phyloP scores from a whole-genome alignment of 345 rosid genomes.

The Eucalyptus urophylla region DNA sequence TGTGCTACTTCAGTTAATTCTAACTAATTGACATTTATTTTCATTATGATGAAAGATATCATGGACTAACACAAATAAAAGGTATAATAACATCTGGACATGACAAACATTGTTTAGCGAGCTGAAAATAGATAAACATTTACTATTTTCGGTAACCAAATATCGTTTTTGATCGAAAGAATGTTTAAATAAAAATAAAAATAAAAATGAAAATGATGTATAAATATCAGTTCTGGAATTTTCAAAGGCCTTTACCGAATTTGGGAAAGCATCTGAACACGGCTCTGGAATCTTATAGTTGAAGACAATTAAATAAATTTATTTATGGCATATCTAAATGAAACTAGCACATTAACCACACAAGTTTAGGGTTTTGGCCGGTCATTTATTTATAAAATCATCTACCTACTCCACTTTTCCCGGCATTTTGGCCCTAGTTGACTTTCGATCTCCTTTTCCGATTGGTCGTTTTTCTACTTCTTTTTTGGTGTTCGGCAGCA shows the following conservation, averaged over 20 bases:
- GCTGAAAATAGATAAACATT: not conserved
- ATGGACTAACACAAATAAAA: not conserved
- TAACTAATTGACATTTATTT: not conserved
- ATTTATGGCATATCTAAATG: not conserved
- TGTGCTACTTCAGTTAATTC: not conserved
- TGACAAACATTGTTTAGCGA: not conserved
- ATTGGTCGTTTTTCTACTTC: not conserved
- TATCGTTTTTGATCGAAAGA: not conserved
- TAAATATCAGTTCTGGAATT: not conserved
- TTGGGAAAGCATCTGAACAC: not conserved
- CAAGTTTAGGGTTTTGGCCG: not conserved
- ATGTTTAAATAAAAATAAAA: not conserved
- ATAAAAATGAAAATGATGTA: too few species aligned
- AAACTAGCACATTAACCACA: not conserved
- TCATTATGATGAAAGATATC: not conserved
- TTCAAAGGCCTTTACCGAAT: not conserved
- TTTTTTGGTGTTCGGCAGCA: not conserved
- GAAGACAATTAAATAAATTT: not conserved
- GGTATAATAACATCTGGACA: not conserved
- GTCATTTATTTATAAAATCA: not conserved
- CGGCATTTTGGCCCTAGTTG: not conserved
- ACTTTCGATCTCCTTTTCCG: not conserved
- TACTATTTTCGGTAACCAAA: not conserved
- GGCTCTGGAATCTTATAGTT: not conserved
- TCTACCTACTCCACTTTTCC: not conserved